These are phyloP conservation scores for Penicillium sp. DNA, from an alignment of 2,329 filamentous ascomycete species.

Conservation along the genomic window DNA sequence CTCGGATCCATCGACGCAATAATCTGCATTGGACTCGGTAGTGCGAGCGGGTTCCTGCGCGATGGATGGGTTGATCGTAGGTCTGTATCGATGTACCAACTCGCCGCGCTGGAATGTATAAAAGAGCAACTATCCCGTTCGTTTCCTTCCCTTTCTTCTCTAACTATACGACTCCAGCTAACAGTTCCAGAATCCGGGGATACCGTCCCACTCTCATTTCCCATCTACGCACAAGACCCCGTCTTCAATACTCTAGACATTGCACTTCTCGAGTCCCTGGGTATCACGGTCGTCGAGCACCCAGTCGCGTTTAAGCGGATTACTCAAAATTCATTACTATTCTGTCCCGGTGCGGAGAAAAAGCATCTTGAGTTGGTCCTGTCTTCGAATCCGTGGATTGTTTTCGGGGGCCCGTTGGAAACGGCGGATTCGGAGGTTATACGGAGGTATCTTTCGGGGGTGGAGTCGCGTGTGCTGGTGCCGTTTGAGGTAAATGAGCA, in stretches of 20 bases:
- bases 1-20: constrained; percentile 23
- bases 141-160: neutral
- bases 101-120: constrained; percentile 36
- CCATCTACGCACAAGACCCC: constrained; percentile 51
- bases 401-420: constrained; percentile 52
- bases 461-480: constrained; percentile 26
- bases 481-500: constrained; percentile 31
- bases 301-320: constrained; percentile 54
- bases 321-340: constrained; percentile 51
- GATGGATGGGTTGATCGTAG: constrained; percentile 43
- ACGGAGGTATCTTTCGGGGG: constrained; percentile 16
- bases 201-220: constrained; percentile 14
- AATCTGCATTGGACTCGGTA: constrained; percentile 41
- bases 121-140: constrained; percentile 26
- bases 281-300: constrained; percentile 40
- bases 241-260: constrained; percentile 48
- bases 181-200: neutral
- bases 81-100: constrained; percentile 39
- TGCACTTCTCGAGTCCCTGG: constrained; percentile 33
- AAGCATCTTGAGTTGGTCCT: constrained; percentile 51
- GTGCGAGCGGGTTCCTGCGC: constrained; percentile 40
- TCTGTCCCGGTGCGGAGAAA: constrained; percentile 56
- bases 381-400: constrained; percentile 47
- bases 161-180: no score
- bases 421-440: constrained; percentile 26